These are phyloP conservation scores for Thalassiosira tumida DNA, from an alignment of 352 stramenopile genomes.

Conservation along the genomic window DNA sequence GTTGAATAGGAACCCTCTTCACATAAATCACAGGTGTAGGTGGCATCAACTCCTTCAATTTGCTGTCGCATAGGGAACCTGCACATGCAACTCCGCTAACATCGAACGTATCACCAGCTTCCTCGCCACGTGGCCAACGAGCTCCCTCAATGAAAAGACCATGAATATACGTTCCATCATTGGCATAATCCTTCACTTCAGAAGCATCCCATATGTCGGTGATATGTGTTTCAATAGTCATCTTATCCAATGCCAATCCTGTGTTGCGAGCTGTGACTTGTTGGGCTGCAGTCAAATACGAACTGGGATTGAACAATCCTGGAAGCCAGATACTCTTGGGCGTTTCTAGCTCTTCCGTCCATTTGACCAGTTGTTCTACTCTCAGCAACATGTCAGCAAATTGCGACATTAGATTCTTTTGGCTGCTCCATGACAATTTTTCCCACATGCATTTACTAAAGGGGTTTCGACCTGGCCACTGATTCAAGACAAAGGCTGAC, in stretches of 20 bases:
- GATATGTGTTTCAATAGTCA: constrained; percentile 96
- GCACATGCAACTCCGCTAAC: constrained; percentile 92
- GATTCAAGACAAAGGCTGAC: constrained; percentile 93
- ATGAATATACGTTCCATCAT: constrained; percentile 95
- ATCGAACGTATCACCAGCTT: constrained; percentile 92
- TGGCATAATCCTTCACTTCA: constrained; percentile 89
- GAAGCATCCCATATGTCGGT: constrained; percentile 94
- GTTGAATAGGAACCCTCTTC: constrained; percentile 95
- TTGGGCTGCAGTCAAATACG: constrained; percentile 96
- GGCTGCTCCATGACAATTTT: constrained; percentile 95
- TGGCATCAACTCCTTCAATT: constrained; percentile 96
- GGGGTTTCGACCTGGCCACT: constrained; percentile 94
- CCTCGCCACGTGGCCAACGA: constrained; percentile 93
- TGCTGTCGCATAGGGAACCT: constrained; percentile 94
- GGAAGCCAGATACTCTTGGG: constrained; percentile 96
- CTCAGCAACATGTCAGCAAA: constrained; percentile 94
- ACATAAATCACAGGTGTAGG: constrained; percentile 95
- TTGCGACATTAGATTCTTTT: constrained; percentile 94
- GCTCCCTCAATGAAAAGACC: constrained; percentile 97
- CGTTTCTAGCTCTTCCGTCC: constrained; percentile 96
- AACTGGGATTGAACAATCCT: constrained; percentile 96
- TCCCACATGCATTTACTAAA: constrained; percentile 97
- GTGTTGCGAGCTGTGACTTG: constrained; percentile 97
- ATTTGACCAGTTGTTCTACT: constrained; percentile 95
- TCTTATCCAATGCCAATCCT: constrained; percentile 96